Conservation (phyloP, 1,284 basidiomycete species). For the Cutaneotrichosporon curvatum region DNA sequence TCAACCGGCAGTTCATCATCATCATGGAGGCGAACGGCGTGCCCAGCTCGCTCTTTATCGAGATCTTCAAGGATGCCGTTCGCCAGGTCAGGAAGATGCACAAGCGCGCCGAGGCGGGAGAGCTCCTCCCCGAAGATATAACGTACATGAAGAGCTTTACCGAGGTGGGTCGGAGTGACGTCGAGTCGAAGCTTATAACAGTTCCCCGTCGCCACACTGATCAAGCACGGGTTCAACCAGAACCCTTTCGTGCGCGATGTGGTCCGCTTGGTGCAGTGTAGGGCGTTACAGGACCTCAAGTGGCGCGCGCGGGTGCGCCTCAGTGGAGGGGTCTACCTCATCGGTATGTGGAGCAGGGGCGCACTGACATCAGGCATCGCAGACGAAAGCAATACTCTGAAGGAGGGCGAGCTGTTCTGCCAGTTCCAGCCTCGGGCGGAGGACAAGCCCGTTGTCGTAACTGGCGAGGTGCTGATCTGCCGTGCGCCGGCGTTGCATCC, state of each 20-base stretch:
- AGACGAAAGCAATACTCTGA: slow-evolving; percentile 37
- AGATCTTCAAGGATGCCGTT: slow-evolving; percentile 35
- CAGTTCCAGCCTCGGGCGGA: slow-evolving; percentile 38
- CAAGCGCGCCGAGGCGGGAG: slow-evolving; percentile 18
- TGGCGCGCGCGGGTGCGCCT: slow-evolving; percentile 42
- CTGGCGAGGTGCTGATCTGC: slow-evolving; percentile 37
- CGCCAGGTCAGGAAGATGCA: slow-evolving; percentile 29
- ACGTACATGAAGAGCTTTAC: slow-evolving; percentile 20
- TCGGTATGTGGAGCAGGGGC: slow-evolving; percentile 24
- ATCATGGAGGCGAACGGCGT: slow-evolving; percentile 43
- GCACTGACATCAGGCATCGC: slow-evolving; percentile 33
- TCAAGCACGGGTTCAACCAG: slow-evolving; percentile 34
- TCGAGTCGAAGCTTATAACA: slow-evolving; percentile 1
- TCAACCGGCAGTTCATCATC: slow-evolving; percentile 47
- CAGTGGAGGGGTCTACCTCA: slow-evolving; percentile 37
- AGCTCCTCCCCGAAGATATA: slow-evolving; percentile 23
- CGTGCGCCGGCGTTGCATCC: slow-evolving; percentile 42
- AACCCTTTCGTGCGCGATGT: slow-evolving; percentile 42
- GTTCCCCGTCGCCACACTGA: slow-evolving; percentile 38
- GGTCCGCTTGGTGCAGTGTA: slow-evolving; percentile 34
- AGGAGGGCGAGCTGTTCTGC: slow-evolving; percentile 44
- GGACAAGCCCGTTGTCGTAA: slow-evolving; percentile 23
- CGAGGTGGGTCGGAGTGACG: slow-evolving; percentile 3
- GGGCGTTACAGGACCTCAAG: slow-evolving; percentile 43
- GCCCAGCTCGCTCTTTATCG: slow-evolving; percentile 29